Percentiles rank a stretch among this genome's conserved stretches.
Evolutionary conservation across 108 stramenopile species (phyloP).

Genomic region (Schizochytrium sp.): DNA sequence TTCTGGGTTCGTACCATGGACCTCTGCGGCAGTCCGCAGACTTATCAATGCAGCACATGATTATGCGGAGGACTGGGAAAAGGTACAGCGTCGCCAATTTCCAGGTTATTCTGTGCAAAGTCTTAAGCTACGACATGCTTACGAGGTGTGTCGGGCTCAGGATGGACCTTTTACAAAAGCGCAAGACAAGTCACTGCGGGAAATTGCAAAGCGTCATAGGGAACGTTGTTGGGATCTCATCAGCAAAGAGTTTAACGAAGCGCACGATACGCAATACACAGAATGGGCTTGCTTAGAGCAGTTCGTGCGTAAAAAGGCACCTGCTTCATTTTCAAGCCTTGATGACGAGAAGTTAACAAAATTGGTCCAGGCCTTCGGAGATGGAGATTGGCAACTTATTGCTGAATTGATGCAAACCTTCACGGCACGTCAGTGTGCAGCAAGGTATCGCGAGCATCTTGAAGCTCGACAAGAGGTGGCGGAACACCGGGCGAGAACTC

Average conservation of each 20-base stretch:
- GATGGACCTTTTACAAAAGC: background rate
- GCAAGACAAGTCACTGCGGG: background rate
- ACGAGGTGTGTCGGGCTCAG: constrained; percentile 16
- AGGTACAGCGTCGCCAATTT: background rate
- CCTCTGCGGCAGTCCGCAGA: background rate
- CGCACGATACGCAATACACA: background rate
- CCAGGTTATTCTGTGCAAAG: background rate
- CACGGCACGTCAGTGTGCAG: constrained; percentile 4
- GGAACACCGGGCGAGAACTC: background rate
- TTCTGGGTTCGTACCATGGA: background rate
- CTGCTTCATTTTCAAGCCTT: background rate
- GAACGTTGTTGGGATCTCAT: constrained; percentile 30
- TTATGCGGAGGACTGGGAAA: background rate
- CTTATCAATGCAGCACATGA: background rate
- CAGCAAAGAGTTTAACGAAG: constrained; percentile 21
- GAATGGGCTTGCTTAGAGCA: constrained; percentile 1
- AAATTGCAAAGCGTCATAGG: background rate
- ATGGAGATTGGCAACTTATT: background rate
- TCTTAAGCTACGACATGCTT: background rate
- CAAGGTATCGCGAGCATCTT: constrained; percentile 12
- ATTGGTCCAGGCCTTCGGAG: background rate
- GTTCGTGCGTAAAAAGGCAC: background rate
- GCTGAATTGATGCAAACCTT: constrained; percentile 27
- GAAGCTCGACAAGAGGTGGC: background rate
- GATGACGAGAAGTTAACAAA: background rate